Conservation (phyloP, 2,329 filamentous ascomycete species). For the Fusarium euwallaceae region DNA sequence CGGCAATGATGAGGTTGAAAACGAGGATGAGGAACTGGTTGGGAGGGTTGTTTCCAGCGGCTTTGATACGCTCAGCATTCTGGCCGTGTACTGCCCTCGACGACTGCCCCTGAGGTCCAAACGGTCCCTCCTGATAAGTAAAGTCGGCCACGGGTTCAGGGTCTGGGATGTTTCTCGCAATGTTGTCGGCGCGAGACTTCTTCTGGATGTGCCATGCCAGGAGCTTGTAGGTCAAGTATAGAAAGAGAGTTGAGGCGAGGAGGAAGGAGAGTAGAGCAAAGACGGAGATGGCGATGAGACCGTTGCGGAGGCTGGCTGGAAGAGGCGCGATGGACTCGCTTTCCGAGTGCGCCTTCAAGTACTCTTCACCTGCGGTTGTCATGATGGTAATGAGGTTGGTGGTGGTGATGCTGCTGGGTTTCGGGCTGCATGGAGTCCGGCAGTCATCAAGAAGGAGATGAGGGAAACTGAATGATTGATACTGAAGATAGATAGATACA, state of each 20-base stretch:
- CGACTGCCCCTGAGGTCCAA: constrained; percentile 18
- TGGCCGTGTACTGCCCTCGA: constrained; percentile 19
- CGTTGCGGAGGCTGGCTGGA: constrained; percentile 33
- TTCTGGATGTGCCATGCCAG: constrained; percentile 41
- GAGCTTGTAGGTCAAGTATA: constrained; percentile 48
- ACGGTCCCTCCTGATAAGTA: constrained; percentile 38
- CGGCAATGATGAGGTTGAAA: constrained; percentile 76
- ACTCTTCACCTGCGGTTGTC: constrained; percentile 20
- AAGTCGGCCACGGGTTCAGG: constrained; percentile 47
- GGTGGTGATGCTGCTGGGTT: neutral
- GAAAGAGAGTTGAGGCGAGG: constrained; percentile 44
- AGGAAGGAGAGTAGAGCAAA: constrained; percentile 49
- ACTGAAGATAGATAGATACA: neutral
- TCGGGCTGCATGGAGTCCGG: constrained; percentile 4
- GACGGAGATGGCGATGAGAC: constrained; percentile 47
- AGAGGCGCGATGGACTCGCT: constrained; percentile 41
- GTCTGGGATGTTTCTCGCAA: constrained; percentile 27
- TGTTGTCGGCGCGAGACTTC: constrained; percentile 16
- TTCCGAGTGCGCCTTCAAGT: constrained; percentile 25
- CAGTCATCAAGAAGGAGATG: neutral
- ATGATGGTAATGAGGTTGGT: constrained; percentile 13
- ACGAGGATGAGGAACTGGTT: constrained; percentile 80
- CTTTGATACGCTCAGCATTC: constrained; percentile 14
- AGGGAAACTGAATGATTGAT: neutral
- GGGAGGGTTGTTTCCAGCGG: constrained; percentile 44